Conservation (phyloP, 2,329 filamentous ascomycete genomes). For the Berkeleyomyces basicola region DNA sequence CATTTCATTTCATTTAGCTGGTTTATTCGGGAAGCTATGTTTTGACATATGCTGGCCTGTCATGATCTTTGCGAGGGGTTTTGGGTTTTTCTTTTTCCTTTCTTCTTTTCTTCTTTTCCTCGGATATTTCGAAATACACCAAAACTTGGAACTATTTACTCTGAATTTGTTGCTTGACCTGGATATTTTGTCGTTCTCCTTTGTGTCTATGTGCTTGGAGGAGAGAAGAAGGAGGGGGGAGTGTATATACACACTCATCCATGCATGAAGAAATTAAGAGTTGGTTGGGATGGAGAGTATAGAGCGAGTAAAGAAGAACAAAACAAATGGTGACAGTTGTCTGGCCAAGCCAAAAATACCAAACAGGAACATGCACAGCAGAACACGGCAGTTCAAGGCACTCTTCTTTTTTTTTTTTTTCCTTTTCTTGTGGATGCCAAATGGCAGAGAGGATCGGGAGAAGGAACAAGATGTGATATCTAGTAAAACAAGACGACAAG, state of each 20-base stretch:
- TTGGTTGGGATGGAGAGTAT: no score
- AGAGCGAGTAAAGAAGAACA: no score
- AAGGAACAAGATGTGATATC: not conserved
- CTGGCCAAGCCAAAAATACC: no score
- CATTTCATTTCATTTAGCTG: not conserved
- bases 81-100: conserved; percentile 1
- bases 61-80: not conserved
- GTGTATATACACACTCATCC: no score
- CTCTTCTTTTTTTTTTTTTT: not conserved
- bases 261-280: no score
- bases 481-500: not conserved
- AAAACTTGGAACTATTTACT: no score
- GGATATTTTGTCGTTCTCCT: not conserved
- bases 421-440: not conserved
- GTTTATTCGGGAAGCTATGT: not conserved
- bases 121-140: no score
- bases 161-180: not conserved
- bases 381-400: no score
- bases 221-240: no score
- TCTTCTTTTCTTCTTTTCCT: not conserved
- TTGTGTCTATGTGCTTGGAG: no score
- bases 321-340: no score
- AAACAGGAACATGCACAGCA: no score
- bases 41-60: not conserved
- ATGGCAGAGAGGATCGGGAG: conserved; percentile 3